phyloP scores from a whole-genome alignment of 768 basidiomycete genomes.

The Crepidotus variabilis region DNA sequence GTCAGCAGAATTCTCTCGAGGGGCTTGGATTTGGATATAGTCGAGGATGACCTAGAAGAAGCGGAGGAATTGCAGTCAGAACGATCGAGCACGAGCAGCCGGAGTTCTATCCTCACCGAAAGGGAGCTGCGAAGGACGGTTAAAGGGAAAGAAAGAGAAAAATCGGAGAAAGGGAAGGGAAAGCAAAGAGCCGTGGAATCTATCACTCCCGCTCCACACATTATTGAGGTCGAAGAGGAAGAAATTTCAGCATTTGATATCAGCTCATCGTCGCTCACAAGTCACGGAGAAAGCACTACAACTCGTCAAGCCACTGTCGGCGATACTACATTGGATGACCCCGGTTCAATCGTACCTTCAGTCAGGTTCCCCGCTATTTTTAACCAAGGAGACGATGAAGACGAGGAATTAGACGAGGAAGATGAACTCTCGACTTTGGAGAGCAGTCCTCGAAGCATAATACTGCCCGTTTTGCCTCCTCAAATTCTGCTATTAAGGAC shows the following conservation, averaged over 20 bases:
- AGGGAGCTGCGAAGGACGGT: background rate
- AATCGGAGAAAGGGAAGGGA: background rate
- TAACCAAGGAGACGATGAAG: background rate
- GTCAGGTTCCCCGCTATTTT: slow-evolving; percentile 9
- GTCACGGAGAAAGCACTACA: background rate
- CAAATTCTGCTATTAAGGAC: background rate
- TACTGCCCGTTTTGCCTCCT: background rate
- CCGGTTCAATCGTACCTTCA: background rate
- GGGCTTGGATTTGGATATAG: slow-evolving; percentile 3
- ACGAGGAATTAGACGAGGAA: background rate
- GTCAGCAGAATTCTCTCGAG: slow-evolving; percentile 1
- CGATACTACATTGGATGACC: slow-evolving; percentile 4
- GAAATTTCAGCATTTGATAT: background rate
- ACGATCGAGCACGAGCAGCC: background rate
- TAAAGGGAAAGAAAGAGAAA: background rate
- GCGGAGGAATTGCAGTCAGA: background rate
- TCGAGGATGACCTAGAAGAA: background rate
- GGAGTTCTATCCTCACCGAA: background rate
- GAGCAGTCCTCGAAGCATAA: background rate
- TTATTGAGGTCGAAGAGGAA: background rate
- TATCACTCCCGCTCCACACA: background rate
- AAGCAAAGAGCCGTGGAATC: background rate
- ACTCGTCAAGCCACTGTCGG: slow-evolving; percentile 7
- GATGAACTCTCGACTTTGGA: slow-evolving; percentile 5
- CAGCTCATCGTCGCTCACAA: background rate